Evolutionary conservation across 2,329 filamentous ascomycete genomes (phyloP).

Genomic region (Pyricularia pennisetigena): DNA sequence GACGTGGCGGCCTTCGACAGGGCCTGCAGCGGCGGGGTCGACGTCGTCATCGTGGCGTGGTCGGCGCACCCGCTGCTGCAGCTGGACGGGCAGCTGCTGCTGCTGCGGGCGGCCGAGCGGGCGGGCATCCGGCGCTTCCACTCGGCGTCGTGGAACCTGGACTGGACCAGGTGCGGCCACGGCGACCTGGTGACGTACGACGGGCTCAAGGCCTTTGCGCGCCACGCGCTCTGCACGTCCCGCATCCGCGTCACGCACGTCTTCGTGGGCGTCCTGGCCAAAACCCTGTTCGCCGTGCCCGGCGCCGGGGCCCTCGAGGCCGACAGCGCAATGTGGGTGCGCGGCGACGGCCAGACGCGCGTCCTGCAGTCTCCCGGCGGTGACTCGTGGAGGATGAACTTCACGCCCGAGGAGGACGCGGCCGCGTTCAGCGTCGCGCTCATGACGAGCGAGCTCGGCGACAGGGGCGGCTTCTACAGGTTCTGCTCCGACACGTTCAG

Average conservation of each 20-base stretch:
- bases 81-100: slow-evolving; percentile 23
- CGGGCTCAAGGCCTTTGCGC: slow-evolving; percentile 20
- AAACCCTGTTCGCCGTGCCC: slow-evolving; percentile 14
- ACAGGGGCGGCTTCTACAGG: slow-evolving; percentile 10
- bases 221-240: slow-evolving; percentile 17
- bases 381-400: slow-evolving; percentile 9
- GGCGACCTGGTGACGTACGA: slow-evolving; percentile 23
- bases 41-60: slow-evolving; percentile 7
- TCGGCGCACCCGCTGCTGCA: slow-evolving; percentile 9
- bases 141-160: slow-evolving; percentile 20
- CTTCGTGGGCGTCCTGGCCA: slow-evolving; percentile 18
- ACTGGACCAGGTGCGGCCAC: slow-evolving; percentile 19
- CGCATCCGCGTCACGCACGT: slow-evolving; percentile 19
- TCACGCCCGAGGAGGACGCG: slow-evolving; percentile 12
- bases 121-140: slow-evolving; percentile 20
- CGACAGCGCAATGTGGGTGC: slow-evolving; percentile 11
- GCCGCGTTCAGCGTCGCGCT: slow-evolving; percentile 9
- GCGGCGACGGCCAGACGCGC: slow-evolving; percentile 3
- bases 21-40: slow-evolving; percentile 6
- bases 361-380: slow-evolving; percentile 10
- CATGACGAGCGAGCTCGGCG: slow-evolving; percentile 8
- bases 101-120: slow-evolving; percentile 24
- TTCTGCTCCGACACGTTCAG: slow-evolving; percentile 11
- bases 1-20: slow-evolving; percentile 6
- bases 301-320: slow-evolving; percentile 9